These are phyloP conservation scores for Sarocladiaceae sp. DNA, from an alignment of 2,329 filamentous ascomycete genomes.

Conservation along the genomic window DNA sequence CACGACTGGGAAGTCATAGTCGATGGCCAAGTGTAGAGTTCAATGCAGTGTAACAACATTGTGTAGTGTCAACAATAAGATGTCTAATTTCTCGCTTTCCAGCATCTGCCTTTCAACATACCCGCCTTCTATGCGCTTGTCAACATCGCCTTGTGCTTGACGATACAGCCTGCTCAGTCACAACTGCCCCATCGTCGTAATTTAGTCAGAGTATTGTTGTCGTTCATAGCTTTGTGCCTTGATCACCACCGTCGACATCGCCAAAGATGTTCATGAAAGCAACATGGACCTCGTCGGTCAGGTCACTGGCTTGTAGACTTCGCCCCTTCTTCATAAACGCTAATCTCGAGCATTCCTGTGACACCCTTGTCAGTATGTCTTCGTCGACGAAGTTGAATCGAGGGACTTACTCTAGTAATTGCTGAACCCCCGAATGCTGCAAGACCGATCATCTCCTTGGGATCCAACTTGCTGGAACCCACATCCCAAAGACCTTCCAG, in stretches of 20 bases:
- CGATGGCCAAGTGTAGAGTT: too few species aligned
- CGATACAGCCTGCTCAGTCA: too few species aligned
- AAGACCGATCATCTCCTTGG: constrained; percentile 64
- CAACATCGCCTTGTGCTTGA: too few species aligned
- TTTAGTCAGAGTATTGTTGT: too few species aligned
- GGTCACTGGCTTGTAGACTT: constrained; percentile 85
- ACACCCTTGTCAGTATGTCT: constrained; percentile 14
- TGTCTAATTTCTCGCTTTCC: too few species aligned
- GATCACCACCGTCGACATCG: constrained; percentile 49
- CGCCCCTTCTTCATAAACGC: constrained; percentile 84
- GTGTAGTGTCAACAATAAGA: too few species aligned
- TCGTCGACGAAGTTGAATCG: neutral
- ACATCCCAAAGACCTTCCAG: constrained; percentile 73
- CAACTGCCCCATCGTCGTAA: too few species aligned
- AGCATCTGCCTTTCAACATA: too few species aligned
- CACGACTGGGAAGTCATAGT: too few species aligned
- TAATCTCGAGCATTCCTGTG: constrained; percentile 74
- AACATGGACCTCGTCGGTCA: constrained; percentile 83
- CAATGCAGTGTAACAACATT: too few species aligned
- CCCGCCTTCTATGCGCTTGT: too few species aligned
- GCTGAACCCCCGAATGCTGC: constrained; percentile 83
- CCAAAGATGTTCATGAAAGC: constrained; percentile 80
- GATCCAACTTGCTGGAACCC: constrained; percentile 38
- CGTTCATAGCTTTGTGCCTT: constrained; percentile 31
- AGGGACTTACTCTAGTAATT: constrained; percentile 67